A percentile compares a stretch with the other conserved stretches of the same genome.
phyloP scores from a whole-genome alignment of 164 flowering plant species.

The Annona squamosa region DNA sequence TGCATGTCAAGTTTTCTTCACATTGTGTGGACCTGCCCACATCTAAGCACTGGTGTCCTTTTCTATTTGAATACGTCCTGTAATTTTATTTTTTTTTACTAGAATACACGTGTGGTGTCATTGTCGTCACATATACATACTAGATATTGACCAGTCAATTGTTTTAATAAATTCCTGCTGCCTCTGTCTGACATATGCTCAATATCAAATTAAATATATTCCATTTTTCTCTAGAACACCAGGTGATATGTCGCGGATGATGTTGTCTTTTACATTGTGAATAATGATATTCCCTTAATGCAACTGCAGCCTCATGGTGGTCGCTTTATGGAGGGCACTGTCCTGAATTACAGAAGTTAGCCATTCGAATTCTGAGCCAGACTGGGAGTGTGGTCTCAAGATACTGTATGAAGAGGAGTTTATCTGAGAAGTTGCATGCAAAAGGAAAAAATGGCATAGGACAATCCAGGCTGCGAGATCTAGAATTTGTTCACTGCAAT shows the following conservation, averaged over 20 bases:
- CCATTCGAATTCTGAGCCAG: constrained; percentile 47
- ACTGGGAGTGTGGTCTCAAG: constrained; percentile 45
- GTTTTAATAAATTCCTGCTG: neutral
- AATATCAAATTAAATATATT: neutral
- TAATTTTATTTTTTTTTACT: no score
- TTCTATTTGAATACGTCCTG: no score
- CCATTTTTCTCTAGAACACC: neutral
- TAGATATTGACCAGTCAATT: neutral
- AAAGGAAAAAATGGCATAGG: constrained; percentile 33
- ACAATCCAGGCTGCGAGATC: constrained; percentile 23
- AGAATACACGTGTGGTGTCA: neutral
- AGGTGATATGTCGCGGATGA: neutral
- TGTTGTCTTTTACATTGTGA: neutral
- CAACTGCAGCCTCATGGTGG: constrained; percentile 62
- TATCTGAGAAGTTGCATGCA: constrained; percentile 38
- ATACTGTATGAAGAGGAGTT: constrained; percentile 34
- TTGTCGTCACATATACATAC: neutral
- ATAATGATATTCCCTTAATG: constrained; percentile 7
- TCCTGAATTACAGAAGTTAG: constrained; percentile 55
- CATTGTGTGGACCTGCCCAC: no score
- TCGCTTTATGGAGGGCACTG: constrained; percentile 37
- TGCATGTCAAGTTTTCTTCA: no score
- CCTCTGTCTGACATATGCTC: neutral
- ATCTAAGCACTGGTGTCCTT: no score
- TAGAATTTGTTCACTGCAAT: constrained; percentile 32